Base-by-base conservation (phyloP, 2,329 filamentous ascomycete genomes). In the Epichloe uncinata region DNA sequence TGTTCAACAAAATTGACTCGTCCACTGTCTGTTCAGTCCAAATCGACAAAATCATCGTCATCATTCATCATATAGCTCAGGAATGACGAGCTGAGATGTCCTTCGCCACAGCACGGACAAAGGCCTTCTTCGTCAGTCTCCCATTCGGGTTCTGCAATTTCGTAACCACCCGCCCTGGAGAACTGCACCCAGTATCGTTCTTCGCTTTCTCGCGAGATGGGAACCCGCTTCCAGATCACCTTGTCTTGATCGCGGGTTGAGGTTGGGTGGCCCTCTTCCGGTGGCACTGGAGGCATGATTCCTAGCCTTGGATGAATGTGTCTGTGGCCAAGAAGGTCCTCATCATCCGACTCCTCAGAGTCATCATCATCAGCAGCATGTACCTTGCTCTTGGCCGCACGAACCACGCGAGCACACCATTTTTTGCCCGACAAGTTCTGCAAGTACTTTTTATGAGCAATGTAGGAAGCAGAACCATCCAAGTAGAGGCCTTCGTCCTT, bases 401-500 rank as follows among this genome's bases (percentile, higher is more conserved):
- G 67, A 36, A 78, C 65, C 3, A 77, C 70, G 49, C 69, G 69
- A 15, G 67, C 61, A 22, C 63, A 65, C 61, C 70, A 73, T 34
- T 57, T 55, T 55, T 63, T 62, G 5, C 69, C 71, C 4, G 61
- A 58, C 2, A 76, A 63, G 15, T 60, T 54, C 40, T 68, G 66
- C 22, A 78, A 56, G 18, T 63, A 53, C 44, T 65, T 69, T 49
- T 63, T 63, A 15, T 66, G 62, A 34, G 68, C 68, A 3, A 76
- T 57, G 51, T 69, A 74, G 1, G 68, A 59, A 2, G 74, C 65
- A 1, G 65, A 64, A 5, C 71, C 69, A 42, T 72, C 71, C 16
- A 78, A 62, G 36, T 73, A 69, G 9, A 78, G 65, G 2, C 75
- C 75, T 51, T 77, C 74, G 42, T 78, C 72, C 53, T 70, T 75